Evolutionary conservation across 2,329 filamentous ascomycete species (phyloP).

Genomic region (Fusarium proliferatum): DNA sequence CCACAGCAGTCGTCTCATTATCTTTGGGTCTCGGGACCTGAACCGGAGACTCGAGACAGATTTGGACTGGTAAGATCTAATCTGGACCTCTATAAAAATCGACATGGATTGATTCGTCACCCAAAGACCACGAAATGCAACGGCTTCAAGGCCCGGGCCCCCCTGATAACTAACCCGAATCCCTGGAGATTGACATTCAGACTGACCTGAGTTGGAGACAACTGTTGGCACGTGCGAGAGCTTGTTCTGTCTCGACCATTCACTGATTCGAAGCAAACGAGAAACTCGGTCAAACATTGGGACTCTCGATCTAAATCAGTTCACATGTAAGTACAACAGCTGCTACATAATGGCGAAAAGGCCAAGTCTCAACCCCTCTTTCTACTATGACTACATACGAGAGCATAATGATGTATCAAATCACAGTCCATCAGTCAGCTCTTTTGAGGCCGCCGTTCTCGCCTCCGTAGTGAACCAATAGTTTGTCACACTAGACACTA

Average conservation of each 20-base stretch:
- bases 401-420: slow-evolving; percentile 28
- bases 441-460: slow-evolving; percentile 29
- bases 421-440: neutral
- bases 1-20: slow-evolving; percentile 2
- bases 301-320: slow-evolving; percentile 6
- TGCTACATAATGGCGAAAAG: slow-evolving; percentile 6
- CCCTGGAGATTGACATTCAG: slow-evolving; percentile 9
- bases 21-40: slow-evolving; percentile 28
- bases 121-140: slow-evolving; percentile 1
- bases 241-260: slow-evolving; percentile 25
- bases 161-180: slow-evolving; percentile 22
- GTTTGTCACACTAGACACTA: slow-evolving; percentile 8
- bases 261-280: slow-evolving; percentile 15
- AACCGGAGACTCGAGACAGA: slow-evolving; percentile 22
- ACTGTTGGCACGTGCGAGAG: slow-evolving; percentile 42
- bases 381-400: slow-evolving; percentile 11
- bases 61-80: slow-evolving; percentile 20
- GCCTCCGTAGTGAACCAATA: slow-evolving; percentile 18
- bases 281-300: slow-evolving; percentile 28
- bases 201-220: slow-evolving; percentile 16
- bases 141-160: slow-evolving; percentile 10
- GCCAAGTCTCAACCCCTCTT: slow-evolving; percentile 28
- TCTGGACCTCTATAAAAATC: neutral
- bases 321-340: slow-evolving; percentile 3
- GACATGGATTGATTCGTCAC: slow-evolving; percentile 14